Evolutionary conservation across 2,329 filamentous ascomycete genomes (phyloP).

Genomic region (Colletotrichum shisoi): DNA sequence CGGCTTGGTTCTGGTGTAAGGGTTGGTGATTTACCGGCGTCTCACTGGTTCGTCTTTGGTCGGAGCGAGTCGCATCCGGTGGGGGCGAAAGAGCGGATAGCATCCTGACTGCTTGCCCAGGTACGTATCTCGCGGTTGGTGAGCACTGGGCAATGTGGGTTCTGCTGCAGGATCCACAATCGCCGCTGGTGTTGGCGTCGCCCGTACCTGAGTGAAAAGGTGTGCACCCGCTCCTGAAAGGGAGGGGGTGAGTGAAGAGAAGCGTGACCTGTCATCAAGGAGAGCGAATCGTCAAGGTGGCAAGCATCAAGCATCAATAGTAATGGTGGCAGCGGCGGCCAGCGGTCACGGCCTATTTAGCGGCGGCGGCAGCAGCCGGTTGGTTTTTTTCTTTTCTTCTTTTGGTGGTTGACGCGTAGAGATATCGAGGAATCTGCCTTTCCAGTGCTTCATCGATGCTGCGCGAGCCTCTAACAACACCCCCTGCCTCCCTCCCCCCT

Average conservation of each 20-base stretch:
- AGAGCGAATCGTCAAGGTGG: conserved; percentile 6
- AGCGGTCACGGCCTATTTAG: conserved; percentile 21
- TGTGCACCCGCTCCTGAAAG: not conserved
- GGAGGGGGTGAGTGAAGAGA: not conserved
- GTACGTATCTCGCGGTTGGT: too few relatives aligned
- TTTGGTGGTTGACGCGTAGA: not conserved
- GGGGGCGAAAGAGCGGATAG: conserved; percentile 20
- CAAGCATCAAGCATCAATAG: conserved; percentile 14
- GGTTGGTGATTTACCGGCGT: not conserved
- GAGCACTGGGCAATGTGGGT: conserved; percentile 6
- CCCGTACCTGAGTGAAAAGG: conserved; percentile 11
- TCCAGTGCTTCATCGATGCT: conserved; percentile 33
- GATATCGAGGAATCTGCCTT: conserved; percentile 9
- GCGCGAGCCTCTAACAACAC: conserved; percentile 1
- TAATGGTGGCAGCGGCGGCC: not conserved
- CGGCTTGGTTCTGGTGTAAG: not conserved
- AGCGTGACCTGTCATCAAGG: not conserved
- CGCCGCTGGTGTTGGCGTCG: conserved; percentile 1
- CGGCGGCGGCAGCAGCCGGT: conserved; percentile 32
- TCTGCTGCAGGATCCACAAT: not conserved
- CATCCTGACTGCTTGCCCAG: too few relatives aligned
- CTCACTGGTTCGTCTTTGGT: conserved; percentile 2
- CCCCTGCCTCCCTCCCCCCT: not conserved
- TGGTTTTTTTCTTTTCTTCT: not conserved
- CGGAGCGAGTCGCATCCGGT: conserved; percentile 17